A percentile compares a stretch with the other conserved stretches of the same genome.
phyloP scores from a whole-genome alignment of 2,329 filamentous ascomycete species.

The Lojkania enalia region DNA sequence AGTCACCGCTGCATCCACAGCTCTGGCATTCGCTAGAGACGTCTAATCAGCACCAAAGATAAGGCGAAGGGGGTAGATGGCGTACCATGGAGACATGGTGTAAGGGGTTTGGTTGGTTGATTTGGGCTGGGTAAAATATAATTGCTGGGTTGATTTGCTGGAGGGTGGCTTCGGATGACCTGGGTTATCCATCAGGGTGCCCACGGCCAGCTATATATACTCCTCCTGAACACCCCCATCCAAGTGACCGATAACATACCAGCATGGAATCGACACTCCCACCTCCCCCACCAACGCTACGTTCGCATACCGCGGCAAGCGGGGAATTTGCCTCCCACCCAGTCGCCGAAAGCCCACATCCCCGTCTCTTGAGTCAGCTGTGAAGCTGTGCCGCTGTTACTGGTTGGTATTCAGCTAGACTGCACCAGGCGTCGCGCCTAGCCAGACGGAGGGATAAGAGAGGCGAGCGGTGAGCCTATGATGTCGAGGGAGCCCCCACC shows the following conservation, averaged over 20 bases:
- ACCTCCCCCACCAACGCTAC: not conserved
- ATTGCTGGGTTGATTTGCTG: not conserved
- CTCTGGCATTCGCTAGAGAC: conserved; percentile 23
- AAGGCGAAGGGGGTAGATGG: not conserved
- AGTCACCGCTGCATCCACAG: conserved; percentile 38
- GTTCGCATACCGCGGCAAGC: too few species aligned
- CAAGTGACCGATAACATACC: conserved; percentile 2
- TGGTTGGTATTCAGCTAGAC: too few species aligned
- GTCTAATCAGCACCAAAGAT: not conserved
- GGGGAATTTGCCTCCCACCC: too few species aligned
- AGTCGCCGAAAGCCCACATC: too few species aligned
- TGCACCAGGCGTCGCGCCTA: too few species aligned
- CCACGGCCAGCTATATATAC: conserved; percentile 12
- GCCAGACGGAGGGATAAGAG: too few species aligned
- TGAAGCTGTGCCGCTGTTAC: not conserved
- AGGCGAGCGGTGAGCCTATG: too few species aligned
- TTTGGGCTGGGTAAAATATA: conserved; percentile 1
- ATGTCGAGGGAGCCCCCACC: too few species aligned
- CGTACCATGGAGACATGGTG: conserved; percentile 21
- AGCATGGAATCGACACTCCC: not conserved
- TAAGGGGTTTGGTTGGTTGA: conserved; percentile 3
- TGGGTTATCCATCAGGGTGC: conserved; percentile 5
- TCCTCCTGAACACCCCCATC: not conserved
- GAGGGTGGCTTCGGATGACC: not conserved
- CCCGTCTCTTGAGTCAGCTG: not conserved